Evolutionary conservation across 2,329 filamentous ascomycete genomes (phyloP).

Genomic region (Diplodia seriata): DNA sequence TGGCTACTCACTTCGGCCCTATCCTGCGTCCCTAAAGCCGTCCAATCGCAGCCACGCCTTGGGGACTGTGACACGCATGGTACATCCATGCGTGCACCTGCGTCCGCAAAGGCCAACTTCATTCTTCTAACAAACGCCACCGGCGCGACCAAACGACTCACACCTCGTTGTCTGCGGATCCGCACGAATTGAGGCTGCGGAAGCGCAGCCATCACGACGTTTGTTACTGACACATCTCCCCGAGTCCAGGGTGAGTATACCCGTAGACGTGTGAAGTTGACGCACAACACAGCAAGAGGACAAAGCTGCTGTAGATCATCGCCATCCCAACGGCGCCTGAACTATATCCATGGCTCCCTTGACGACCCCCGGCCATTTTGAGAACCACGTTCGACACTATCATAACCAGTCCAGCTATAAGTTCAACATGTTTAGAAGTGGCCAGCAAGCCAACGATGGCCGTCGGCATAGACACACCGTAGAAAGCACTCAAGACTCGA

Average conservation of each 20-base stretch:
- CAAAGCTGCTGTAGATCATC: slow-evolving; percentile 24
- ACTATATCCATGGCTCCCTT: background rate
- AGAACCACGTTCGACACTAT: background rate
- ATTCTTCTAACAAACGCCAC: background rate
- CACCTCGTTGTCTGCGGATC: slow-evolving; percentile 10
- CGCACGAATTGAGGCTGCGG: slow-evolving; percentile 13
- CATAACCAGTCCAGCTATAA: background rate
- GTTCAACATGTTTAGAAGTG: background rate
- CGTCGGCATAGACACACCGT: background rate
- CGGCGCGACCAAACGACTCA: background rate
- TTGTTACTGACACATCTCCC: slow-evolving; percentile 8
- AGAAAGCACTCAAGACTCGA: background rate
- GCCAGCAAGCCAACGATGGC: background rate
- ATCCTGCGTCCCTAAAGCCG: background rate
- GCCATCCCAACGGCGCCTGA: background rate
- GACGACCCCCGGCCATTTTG: background rate
- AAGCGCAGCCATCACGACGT: slow-evolving; percentile 5
- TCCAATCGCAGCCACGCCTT: background rate
- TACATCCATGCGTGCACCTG: background rate
- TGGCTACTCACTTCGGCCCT: background rate
- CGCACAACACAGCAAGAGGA: slow-evolving; percentile 24
- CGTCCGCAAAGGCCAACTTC: slow-evolving; percentile 1
- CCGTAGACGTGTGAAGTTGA: slow-evolving; percentile 25
- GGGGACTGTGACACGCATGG: background rate
- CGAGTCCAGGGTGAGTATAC: slow-evolving; percentile 18